Conservation (phyloP, 192 early-diverging fungal species). For the Borealophlyctis nickersoniae region DNA sequence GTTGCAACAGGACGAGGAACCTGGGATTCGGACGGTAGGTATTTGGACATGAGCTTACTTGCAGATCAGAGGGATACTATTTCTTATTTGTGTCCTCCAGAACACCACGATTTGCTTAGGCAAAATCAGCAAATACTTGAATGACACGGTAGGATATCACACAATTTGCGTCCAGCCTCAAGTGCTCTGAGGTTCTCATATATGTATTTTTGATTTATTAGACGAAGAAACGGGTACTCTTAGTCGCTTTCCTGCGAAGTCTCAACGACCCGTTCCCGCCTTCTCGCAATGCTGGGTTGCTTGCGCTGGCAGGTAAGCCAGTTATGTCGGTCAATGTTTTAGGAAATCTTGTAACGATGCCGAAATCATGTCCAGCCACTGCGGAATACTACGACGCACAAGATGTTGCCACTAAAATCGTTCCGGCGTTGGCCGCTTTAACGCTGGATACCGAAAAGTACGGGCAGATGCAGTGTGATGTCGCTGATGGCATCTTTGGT, state of each 20-base stretch:
- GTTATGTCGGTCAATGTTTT: neutral
- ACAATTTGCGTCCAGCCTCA: neutral
- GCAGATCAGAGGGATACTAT: neutral
- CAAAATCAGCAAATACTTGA: constrained; percentile 81
- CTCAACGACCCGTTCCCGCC: constrained; percentile 87
- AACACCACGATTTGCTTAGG: constrained; percentile 94
- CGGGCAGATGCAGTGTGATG: constrained; percentile 5
- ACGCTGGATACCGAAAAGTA: constrained; percentile 80
- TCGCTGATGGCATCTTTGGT: neutral
- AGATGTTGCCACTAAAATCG: constrained; percentile 69
- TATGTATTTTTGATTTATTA: too few species aligned
- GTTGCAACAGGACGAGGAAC: constrained; percentile 83
- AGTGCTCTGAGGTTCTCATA: constrained; percentile 3
- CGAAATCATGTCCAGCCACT: constrained; percentile 52
- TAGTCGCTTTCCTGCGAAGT: constrained; percentile 77
- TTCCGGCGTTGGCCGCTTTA: constrained; percentile 68
- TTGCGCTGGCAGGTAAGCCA: constrained; percentile 47
- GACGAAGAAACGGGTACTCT: constrained; percentile 77
- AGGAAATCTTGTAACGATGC: neutral
- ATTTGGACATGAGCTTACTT: too few species aligned
- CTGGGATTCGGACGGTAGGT: constrained; percentile 82
- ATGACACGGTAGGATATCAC: constrained; percentile 55
- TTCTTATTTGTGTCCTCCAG: constrained; percentile 1
- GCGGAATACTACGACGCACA: constrained; percentile 62
- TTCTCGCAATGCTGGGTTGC: constrained; percentile 77